Base-by-base conservation (phyloP, 2,329 filamentous ascomycete genomes). In the Fonsecaea erecta region DNA sequence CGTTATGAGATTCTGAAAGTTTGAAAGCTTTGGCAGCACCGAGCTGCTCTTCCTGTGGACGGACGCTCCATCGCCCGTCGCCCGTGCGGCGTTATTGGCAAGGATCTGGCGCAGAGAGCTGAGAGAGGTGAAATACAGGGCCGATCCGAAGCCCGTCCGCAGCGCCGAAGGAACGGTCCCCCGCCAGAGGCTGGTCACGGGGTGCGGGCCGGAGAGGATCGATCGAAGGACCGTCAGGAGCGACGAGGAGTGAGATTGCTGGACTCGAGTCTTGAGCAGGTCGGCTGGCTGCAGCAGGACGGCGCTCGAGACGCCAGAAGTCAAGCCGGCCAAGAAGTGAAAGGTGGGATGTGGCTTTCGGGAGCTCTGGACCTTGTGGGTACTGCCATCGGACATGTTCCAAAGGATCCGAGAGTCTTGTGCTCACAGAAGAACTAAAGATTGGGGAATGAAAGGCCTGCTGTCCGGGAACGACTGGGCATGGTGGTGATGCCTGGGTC, bases 271-370 rank as follows among this genome's bases (percentile, higher is more conserved):
- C 79, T 99, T 99, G 76, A 99, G 88, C 3, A 99, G 88, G 79
- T 99, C 95, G 74, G 95, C 90, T 28, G 95, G 95, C 78, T 99
- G 95, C 16, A 99, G 86, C 62, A 98, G 88, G 65, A 96, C 88
- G 62, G 95, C 93, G 59, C 93, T 95, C 70, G 92, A 86, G 57
- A 96, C 85, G 73, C 95, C 95, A 7, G 93, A 97, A 74, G 87
- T 87, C 62, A 98, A 86, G 68, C 95, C 95, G 69, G 93, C 94
- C 71, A 89, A 79, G 77, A 98, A 96, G 80, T 98, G 95, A 77
- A 92, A 93, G 71, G 86, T 75, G 5, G 79, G 70, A 66, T 71
- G 69, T 14, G 71, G 66, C 37, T 66, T 70, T 60, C 64, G 70
- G n/a, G 67, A 63, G 28, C 53, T 65, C 57, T 58, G 55, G 61